Evolutionary conservation across 2,329 filamentous ascomycete species (phyloP), one percentile per base, ranked within the genome.

Genomic region (Botrytis fragariae): DNA sequence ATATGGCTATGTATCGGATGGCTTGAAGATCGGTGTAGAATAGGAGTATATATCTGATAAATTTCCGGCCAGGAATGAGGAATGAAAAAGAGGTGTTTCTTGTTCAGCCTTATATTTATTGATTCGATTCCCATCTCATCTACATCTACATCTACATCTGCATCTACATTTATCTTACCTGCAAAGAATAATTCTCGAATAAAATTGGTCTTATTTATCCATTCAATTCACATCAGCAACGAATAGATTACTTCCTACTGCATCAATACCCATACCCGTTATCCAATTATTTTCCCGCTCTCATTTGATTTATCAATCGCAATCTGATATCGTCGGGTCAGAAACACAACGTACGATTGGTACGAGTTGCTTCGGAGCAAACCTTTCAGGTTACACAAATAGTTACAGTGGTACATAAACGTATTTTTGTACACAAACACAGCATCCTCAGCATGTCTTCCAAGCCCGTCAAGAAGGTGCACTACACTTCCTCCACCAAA

Each of bases 101-200:
- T 60, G 42, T 45, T 71, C 57, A 71, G 69, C 69, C 69, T 71
- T 71, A 51, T 45, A 62, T 62, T 39, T 71, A 63, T 71, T 71
- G 32, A 63, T 37, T 39, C 65, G n/a, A 54, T 59, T 35, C 35
- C 59, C 51, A 57, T 29, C 14, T 29, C 51, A n/a, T 54, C 51
- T 16, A 54, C 51, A 54, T 54, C 51, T 54, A 7, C n/a, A 57
- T n/a, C 44, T 45, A 32, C 51, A 54, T 54, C 51, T 54, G 14
- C n/a, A 57, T n/a, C 44, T 45, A 32, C 42, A 45, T 29, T 44
- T 2, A 71, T 63, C 25, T 63, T 35, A 62, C 62, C 69, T 48
- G 32, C 59, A 48, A 71, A 71, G 32, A n/a, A 37, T 16, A 9
- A 68, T 57, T 42, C 48, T 68, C 48, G 48, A 57, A 57, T 57